These are phyloP conservation scores for Polygonum maritimum DNA, from an alignment of 148 eudicot genomes.

Conservation along the genomic window DNA sequence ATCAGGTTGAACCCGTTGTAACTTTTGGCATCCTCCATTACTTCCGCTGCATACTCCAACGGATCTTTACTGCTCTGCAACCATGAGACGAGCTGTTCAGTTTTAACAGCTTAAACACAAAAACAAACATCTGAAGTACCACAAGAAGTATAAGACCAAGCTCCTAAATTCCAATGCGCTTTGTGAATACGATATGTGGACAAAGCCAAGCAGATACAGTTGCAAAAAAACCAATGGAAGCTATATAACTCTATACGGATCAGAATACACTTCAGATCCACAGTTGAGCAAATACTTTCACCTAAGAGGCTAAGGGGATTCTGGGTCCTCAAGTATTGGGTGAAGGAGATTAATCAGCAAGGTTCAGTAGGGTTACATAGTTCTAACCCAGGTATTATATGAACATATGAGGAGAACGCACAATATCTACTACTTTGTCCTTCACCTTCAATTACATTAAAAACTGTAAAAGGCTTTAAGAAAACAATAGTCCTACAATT, in stretches of 20 bases:
- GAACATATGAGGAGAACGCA: not conserved
- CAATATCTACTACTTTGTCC: not conserved
- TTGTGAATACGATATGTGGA: no score
- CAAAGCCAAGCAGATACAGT: not conserved
- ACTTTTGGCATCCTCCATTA: conserved; percentile 40
- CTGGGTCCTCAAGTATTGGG: not conserved
- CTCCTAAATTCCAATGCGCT: not conserved
- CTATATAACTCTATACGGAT: not conserved
- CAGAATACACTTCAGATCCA: not conserved
- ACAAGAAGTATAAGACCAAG: not conserved
- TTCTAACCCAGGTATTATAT: not conserved
- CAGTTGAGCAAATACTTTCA: not conserved
- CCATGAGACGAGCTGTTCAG: not conserved
- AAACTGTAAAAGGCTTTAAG: not conserved
- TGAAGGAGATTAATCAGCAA: not conserved
- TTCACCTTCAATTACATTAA: not conserved
- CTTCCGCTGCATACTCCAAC: conserved; percentile 55
- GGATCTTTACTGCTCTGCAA: conserved; percentile 55
- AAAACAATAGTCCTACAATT: not conserved
- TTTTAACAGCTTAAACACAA: not conserved
- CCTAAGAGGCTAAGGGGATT: not conserved
- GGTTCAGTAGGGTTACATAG: not conserved
- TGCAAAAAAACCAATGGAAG: not conserved
- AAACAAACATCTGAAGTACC: not conserved
- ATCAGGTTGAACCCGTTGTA: conserved; percentile 77